phyloP scores from a whole-genome alignment of 208 protist species.

The Herpetomonas samuelpessoai region DNA sequence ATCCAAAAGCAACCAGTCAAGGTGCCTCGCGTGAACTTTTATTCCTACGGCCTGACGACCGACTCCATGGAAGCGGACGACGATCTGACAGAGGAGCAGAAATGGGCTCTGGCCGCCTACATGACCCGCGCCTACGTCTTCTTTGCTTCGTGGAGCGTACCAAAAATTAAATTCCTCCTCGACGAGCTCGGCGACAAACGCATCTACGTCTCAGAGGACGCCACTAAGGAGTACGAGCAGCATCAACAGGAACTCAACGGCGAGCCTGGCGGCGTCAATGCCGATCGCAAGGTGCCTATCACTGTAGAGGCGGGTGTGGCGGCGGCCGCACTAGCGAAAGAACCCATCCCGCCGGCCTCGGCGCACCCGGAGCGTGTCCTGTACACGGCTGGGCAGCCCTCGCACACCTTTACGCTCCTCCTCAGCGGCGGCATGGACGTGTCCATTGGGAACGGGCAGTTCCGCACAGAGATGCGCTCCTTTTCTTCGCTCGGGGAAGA shows the following conservation, averaged over 20 bases:
- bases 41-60: slow-evolving; percentile 45
- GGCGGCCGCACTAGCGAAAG: slow-evolving; percentile 3
- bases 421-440: slow-evolving; percentile 58
- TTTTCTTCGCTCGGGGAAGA: slow-evolving; percentile 62
- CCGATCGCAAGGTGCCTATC: too few species aligned
- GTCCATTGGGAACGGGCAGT: slow-evolving; percentile 20
- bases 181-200: slow-evolving; percentile 48
- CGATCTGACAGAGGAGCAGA: slow-evolving; percentile 51
- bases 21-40: slow-evolving; percentile 67
- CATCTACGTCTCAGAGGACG: slow-evolving; percentile 21
- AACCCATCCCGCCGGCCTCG: not conserved
- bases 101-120: slow-evolving; percentile 63
- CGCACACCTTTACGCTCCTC: slow-evolving; percentile 55
- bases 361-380: slow-evolving; percentile 14
- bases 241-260: not conserved
- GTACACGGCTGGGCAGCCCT: slow-evolving; percentile 33
- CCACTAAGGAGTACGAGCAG: slow-evolving; percentile 1
- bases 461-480: slow-evolving; percentile 57
- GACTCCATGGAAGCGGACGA: slow-evolving; percentile 4
- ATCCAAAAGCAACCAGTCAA: slow-evolving; percentile 6
- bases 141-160: slow-evolving; percentile 62
- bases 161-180: slow-evolving; percentile 54
- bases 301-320: not conserved
- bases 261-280: not conserved
- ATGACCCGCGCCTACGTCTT: slow-evolving; percentile 46